phyloP scores from a whole-genome alignment of 2,329 filamentous ascomycete genomes.

The Sporothrix euskadiensis region DNA sequence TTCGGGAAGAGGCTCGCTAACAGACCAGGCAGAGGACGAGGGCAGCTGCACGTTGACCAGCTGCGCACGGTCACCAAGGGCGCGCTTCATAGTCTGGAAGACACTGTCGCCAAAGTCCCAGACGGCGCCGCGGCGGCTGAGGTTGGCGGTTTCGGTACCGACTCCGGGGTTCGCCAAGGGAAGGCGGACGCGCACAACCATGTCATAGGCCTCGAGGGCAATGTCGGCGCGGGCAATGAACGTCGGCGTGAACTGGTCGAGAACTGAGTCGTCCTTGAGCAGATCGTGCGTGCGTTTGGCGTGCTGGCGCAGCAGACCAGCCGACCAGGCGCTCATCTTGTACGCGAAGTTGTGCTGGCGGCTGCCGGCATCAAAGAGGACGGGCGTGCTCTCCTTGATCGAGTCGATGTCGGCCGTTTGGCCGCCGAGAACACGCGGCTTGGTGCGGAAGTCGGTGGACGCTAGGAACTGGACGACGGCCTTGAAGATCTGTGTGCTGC shows the following conservation, averaged over 20 bases:
- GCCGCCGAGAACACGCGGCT: slow-evolving; percentile 58
- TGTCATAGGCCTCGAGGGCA: slow-evolving; percentile 58
- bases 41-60: slow-evolving; percentile 61
- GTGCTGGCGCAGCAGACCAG: slow-evolving; percentile 69
- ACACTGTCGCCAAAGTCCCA: slow-evolving; percentile 58
- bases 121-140: slow-evolving; percentile 45
- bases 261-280: slow-evolving; percentile 68
- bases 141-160: neutral
- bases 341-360: slow-evolving; percentile 79
- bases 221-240: slow-evolving; percentile 70
- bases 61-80: slow-evolving; percentile 72
- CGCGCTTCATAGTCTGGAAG: slow-evolving; percentile 65
- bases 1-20: slow-evolving; percentile 43
- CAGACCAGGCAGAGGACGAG: slow-evolving; percentile 47
- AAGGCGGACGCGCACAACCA: slow-evolving; percentile 43
- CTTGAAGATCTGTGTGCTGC: slow-evolving; percentile 92
- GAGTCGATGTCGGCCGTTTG: slow-evolving; percentile 42
- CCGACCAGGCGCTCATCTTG: slow-evolving; percentile 89
- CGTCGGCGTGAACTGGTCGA: slow-evolving; percentile 79
- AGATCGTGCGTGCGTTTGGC: slow-evolving; percentile 72
- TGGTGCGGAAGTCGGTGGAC: slow-evolving; percentile 68
- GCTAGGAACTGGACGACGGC: slow-evolving; percentile 86
- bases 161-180: slow-evolving; percentile 18
- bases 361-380: slow-evolving; percentile 72
- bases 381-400: slow-evolving; percentile 55